Conservation (phyloP, 73 alveolate genomes). For the Uronychia binucleata region DNA sequence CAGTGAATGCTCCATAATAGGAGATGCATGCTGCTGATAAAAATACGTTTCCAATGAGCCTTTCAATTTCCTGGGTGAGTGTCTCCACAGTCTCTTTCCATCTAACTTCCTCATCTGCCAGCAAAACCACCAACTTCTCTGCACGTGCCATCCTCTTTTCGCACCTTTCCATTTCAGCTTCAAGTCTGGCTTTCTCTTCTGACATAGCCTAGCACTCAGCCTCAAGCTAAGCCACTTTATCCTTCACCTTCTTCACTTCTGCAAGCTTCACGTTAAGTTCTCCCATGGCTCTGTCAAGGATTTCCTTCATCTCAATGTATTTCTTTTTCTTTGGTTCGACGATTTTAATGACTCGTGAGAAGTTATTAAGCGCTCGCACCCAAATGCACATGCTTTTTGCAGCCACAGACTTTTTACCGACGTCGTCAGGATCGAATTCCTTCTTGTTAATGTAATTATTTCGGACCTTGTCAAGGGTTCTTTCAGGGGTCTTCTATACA, state of each 20-base stretch:
- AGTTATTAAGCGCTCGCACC: constrained; percentile 87
- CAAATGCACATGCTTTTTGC: constrained; percentile 83
- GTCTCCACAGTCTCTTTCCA: constrained; percentile 83
- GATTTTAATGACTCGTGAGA: constrained; percentile 53
- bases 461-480: constrained; percentile 58
- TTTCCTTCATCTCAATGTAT: constrained; percentile 81
- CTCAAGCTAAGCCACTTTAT: constrained; percentile 83
- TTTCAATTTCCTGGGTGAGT: constrained; percentile 68
- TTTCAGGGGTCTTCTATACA: constrained; percentile 67
- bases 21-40: constrained; percentile 89
- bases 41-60: constrained; percentile 93
- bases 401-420: constrained; percentile 72
- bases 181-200: constrained; percentile 87
- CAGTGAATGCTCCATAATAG: constrained; percentile 95
- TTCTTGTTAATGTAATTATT: constrained; percentile 73
- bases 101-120: constrained; percentile 87
- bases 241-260: constrained; percentile 78
- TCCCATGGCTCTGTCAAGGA: constrained; percentile 74
- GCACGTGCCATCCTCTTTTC: constrained; percentile 94
- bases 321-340: constrained; percentile 83
- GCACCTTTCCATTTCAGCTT: constrained; percentile 92
- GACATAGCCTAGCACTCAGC: constrained; percentile 86
- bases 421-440: constrained; percentile 79
- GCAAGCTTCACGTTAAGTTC: constrained; percentile 82
- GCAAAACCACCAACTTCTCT: constrained; percentile 84